These are phyloP conservation scores for Tothia fuscella DNA, from an alignment of 2,329 filamentous ascomycete genomes.

Conservation along the genomic window DNA sequence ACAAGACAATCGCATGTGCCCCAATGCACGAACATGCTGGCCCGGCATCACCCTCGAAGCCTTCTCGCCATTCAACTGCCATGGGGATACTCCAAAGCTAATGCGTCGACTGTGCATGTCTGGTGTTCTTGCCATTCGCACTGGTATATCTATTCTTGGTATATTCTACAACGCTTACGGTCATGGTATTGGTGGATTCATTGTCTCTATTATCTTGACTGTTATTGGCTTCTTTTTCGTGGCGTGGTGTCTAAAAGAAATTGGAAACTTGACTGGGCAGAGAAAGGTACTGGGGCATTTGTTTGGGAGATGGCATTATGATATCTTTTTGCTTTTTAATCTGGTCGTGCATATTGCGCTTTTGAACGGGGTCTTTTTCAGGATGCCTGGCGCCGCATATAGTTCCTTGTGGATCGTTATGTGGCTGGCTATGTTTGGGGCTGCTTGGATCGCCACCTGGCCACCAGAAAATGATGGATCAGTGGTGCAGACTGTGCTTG, in stretches of 20 bases:
- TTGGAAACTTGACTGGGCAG: neutral
- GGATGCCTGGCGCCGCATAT: neutral
- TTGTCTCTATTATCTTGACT: neutral
- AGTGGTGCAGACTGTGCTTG: neutral
- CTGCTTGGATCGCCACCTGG: constrained; percentile 13
- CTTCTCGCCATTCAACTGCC: neutral
- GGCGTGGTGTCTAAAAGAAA: constrained; percentile 1
- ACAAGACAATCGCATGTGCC: no score
- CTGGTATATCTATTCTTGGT: neutral
- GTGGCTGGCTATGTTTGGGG: constrained; percentile 13
- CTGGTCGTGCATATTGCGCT: neutral
- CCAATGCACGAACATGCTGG: neutral
- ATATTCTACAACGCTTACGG: neutral
- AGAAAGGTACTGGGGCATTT: constrained; percentile 11
- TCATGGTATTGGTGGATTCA: neutral
- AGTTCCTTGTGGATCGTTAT: neutral
- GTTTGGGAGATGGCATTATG: neutral
- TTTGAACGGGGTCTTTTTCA: neutral
- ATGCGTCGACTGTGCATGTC: neutral
- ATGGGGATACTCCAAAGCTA: neutral
- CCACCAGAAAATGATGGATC: constrained; percentile 10
- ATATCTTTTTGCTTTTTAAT: neutral
- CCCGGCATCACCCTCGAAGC: neutral
- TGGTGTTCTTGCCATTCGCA: neutral
- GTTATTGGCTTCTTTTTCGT: neutral